Evolutionary conservation across 129 eudicot species (phyloP), one percentile per base, ranked within the genome.

Genomic region (Artemisia argyi): DNA sequence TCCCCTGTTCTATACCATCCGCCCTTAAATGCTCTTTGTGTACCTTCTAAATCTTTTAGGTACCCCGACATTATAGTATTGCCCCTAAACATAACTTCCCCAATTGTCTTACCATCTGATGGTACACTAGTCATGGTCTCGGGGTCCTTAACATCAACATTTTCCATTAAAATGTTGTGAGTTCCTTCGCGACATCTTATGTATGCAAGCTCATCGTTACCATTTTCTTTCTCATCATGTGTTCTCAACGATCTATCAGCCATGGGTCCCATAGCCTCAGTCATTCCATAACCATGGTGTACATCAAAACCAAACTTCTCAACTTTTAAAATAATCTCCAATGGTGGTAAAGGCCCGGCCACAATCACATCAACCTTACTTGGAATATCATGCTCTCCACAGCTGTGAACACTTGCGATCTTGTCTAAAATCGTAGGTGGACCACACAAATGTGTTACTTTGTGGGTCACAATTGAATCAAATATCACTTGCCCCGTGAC

Each of bases 1-100:
- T 89, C 96, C 49, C 86, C 83, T 0, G 92, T 89, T 46, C 72
- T 82, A 49, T 81, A 86, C 96, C 96, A 89, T 1, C 96, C 96
- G 0, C 80, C 84, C 44, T 70, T 61, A 17, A 89, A 84, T 0
- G 76, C 92, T 26, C 47, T 70, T 51, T 63, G 24, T 1, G 92
- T 82, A 56, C 20, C 42, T 44, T 71, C 65, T n/a, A 65, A 5
- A 67, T 79, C 61, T 28, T 84, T 86, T n/a, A 84, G 55, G 88
- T 89, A 89, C 19, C 96, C 96, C 42, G 66, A 53, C 92, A 86
- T 89, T 55, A 89, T 13, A 11, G 80, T 16, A 20, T 89, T 89
- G 71, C 92, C 74, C 73, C 83, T 82, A 69, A 89, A 75, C 89
- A 84, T 76, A 35, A 89, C 76, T 73, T 89, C 96, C n/a, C 92